Percentiles rank a stretch among this genome's conserved stretches.
These are phyloP conservation scores for Citrullus amarus DNA, from an alignment of 306 rosid genomes.

Conservation along the genomic window DNA sequence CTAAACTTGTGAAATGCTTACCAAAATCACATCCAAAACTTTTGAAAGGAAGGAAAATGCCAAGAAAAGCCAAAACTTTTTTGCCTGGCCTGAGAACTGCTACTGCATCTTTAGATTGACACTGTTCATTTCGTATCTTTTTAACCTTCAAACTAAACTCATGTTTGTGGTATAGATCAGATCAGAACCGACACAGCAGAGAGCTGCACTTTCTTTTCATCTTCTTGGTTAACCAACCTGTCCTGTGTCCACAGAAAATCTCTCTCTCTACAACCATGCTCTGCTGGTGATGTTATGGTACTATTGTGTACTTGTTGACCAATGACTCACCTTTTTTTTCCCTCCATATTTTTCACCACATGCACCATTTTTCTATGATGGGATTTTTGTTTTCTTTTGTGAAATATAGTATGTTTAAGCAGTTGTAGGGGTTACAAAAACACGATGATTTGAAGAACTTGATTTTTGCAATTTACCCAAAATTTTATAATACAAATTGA, in stretches of 20 bases:
- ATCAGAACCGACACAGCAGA: neutral
- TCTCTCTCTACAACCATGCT: neutral
- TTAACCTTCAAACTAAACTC: neutral
- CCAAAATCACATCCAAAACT: neutral
- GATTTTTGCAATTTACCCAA: too few species aligned
- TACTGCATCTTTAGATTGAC: neutral
- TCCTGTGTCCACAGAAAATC: neutral
- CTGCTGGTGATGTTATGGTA: neutral
- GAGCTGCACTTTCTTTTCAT: neutral
- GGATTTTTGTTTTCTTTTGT: too few species aligned
- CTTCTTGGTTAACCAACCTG: neutral
- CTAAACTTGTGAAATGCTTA: neutral
- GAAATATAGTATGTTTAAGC: too few species aligned
- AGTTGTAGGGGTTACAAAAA: too few species aligned
- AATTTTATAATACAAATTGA: too few species aligned
- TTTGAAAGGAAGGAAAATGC: neutral
- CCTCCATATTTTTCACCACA: neutral
- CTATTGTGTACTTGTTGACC: neutral
- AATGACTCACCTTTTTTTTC: neutral
- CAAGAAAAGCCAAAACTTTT: neutral
- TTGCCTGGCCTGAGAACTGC: neutral
- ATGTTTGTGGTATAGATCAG: neutral
- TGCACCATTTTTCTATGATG: neutral
- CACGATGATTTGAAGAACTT: too few species aligned
- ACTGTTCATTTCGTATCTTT: neutral